phyloP scores from a whole-genome alignment of 1,284 basidiomycete species.

The Cryptococcus sp. region DNA sequence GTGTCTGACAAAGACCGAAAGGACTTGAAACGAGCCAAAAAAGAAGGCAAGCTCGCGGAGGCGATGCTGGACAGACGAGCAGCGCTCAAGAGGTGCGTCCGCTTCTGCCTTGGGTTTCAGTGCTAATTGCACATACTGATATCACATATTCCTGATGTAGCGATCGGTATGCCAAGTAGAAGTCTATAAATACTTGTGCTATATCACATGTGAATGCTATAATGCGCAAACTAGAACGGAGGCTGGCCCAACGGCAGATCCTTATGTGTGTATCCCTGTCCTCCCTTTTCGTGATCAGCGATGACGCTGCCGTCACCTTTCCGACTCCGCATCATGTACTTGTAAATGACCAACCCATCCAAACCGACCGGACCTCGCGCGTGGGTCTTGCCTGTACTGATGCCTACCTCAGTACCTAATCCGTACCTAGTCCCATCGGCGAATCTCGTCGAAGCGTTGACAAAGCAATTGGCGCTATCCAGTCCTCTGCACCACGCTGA shows the following conservation, averaged over 20 bases:
- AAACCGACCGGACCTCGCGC: conserved; percentile 95
- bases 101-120: background rate
- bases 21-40: conserved; percentile 76
- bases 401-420: conserved; percentile 96
- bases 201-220: background rate
- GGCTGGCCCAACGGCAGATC: conserved; percentile 3
- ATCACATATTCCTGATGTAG: conserved; percentile 16
- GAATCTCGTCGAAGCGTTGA: conserved; percentile 94
- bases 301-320: conserved; percentile 73
- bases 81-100: conserved; percentile 84
- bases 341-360: conserved; percentile 92
- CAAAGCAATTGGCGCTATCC: conserved; percentile 88
- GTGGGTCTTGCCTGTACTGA: conserved; percentile 94
- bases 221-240: background rate
- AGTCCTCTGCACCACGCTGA: conserved; percentile 80
- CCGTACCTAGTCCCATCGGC: conserved; percentile 97
- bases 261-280: conserved; percentile 70
- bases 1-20: conserved; percentile 59
- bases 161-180: conserved; percentile 48
- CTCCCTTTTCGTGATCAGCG: conserved; percentile 65
- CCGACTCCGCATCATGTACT: conserved; percentile 82
- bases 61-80: conserved; percentile 82
- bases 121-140: background rate
- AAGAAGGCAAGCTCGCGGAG: conserved; percentile 85
- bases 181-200: background rate